Base-by-base conservation (phyloP, 2,329 filamentous ascomycete genomes). In the Sphaerostilbella broomeana region DNA sequence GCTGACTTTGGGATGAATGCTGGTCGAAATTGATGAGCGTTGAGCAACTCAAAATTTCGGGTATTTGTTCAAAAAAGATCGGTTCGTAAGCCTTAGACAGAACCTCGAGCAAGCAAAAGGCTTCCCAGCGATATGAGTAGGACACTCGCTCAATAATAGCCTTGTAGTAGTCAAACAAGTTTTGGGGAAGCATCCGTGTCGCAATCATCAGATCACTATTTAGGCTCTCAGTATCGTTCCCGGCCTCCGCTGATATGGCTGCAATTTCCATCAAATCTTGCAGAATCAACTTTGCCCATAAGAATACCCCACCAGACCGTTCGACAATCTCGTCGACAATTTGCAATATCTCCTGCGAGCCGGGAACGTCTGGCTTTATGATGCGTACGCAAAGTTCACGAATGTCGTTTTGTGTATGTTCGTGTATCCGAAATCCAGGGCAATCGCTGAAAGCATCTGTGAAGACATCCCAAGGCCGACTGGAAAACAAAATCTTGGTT, bases 281-380 rank as follows among this genome's bases (percentile, higher is more conserved):
- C 10, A 41, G 4, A 1, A 41, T 33, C 16, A 42, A n/a, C 11
- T 37, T 42, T 4, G 24, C 40, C 40, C 40, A 42, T 3, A 42
- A 5, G 10, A 42, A 42, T 4, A 42, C 40, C 8, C 40, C 40
- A 1, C 13, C 28, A 6, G 40, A 21, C 12, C 18, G 21, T 7
- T 28, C 11, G 3, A 42, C 34, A 8, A 42, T 42, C 10, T 42
- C 18, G 1, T 42, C 22, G 1, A 30, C 24, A 2, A 42, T 1
- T 3, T 19, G 9, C 1, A 42, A 6, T 4, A 42, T 24, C 17
- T 37, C 33, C 4, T 12, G 1, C 9, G 33, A 31, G 0, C 22
- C 28, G 7, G 39, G 34, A 3, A n/a, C 15, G 13, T n/a, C 4
- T 6, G 2, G 13, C 2, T 15, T 3, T 16, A 40, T 36, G 21